Base-by-base conservation (phyloP, 1,284 basidiomycete species). In the Ganoderma sinense region DNA sequence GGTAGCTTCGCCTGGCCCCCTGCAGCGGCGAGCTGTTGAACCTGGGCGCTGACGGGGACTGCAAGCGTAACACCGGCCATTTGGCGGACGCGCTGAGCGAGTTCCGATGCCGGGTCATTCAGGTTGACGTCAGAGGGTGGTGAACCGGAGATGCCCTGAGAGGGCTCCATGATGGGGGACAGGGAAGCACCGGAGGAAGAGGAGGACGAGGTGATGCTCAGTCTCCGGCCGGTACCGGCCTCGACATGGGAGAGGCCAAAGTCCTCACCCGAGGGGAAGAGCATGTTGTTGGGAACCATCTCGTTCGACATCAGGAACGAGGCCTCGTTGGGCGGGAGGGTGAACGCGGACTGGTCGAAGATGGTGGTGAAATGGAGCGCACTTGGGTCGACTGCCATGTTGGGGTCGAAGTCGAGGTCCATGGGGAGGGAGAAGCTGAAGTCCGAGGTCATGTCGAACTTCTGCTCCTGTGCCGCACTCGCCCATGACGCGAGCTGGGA, bases 1-100 rank as follows among this genome's bases (percentile, higher is more conserved):
- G 81, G 79, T 18, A 80, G 78, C 69, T 81, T 80, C n/a, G 78
- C 67, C 62, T 77, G 77, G 4, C 77, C 76, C 45, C 78, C 78
- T 23, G 76, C 79, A 36, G 79, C 77, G 23, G 77, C 78, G 45
- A 78, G 73, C 66, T 80, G 78, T 69, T 80, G 78, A 1, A 79
- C 77, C 62, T 80, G 79, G 10, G 77, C 74, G 66, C 78, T 76
- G 67, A 82, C 85, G 0, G 88, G 89, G 0, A 91, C 88, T 0
- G 89, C 89, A 23, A 89, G 85, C 79, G 88, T 87, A 3, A 91
- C 85, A 29, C 90, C 90, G 0, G 89, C 88, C 53, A 85, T 82
- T 68, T 89, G 86, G 18, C 88, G 85, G 14, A 90, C 89, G 14
- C 85, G 82, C 36, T 88, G 85, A 1, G 89, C 89, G 3, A 91